Conservation (phyloP, 768 basidiomycete genomes). For the Exsudoporus frostii region DNA sequence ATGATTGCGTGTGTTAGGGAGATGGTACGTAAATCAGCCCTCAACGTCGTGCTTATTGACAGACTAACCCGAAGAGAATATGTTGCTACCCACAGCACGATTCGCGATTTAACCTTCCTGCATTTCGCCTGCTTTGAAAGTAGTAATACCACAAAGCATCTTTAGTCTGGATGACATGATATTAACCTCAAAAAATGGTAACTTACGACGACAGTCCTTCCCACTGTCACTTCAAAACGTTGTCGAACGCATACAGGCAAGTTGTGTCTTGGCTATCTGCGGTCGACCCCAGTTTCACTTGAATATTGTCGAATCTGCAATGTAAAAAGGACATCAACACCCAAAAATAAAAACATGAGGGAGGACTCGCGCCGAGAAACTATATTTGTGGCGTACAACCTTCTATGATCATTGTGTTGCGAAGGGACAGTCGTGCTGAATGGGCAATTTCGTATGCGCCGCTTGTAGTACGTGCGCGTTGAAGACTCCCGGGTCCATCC, state of each 20-base stretch:
- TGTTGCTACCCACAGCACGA: background rate
- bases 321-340: background rate
- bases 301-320: background rate
- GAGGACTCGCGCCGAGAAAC: background rate
- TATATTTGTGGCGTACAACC: background rate
- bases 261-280: background rate
- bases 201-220: background rate
- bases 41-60: background rate
- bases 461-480: background rate
- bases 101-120: background rate
- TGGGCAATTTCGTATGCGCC: background rate
- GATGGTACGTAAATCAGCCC: slow-evolving; percentile 1
- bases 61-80: background rate
- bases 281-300: background rate
- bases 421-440: background rate
- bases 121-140: background rate
- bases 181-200: background rate
- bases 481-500: background rate
- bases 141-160: background rate
- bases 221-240: background rate
- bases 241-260: background rate
- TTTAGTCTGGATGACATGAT: background rate
- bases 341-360: background rate
- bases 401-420: background rate
- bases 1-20: background rate